These are phyloP conservation scores for Acacia melanoxylon DNA, from an alignment of 306 rosid species.

Conservation along the genomic window DNA sequence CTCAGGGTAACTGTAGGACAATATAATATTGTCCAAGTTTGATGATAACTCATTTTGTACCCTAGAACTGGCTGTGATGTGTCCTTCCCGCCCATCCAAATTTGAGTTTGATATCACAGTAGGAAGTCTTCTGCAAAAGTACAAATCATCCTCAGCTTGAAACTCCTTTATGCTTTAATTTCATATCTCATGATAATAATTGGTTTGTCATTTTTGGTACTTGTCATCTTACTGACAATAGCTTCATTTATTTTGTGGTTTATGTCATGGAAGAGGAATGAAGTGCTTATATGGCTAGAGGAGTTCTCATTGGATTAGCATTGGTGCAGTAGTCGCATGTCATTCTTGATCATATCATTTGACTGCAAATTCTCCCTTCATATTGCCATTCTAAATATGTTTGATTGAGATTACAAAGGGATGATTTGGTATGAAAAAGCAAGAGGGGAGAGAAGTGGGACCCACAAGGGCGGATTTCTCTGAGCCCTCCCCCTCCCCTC, in stretches of 20 bases:
- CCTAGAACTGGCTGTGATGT: not conserved
- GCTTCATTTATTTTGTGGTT: conserved; percentile 29
- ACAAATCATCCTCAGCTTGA: not conserved
- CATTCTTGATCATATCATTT: not conserved
- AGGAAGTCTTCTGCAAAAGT: not conserved
- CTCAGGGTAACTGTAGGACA: not conserved
- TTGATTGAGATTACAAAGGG: conserved; percentile 19
- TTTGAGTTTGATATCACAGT: not conserved
- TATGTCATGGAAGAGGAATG: conserved; percentile 74
- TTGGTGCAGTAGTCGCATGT: not conserved
- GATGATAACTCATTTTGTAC: not conserved
- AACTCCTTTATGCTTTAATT: not conserved
- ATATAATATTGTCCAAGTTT: not conserved
- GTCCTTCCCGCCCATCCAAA: not conserved
- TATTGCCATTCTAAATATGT: not conserved
- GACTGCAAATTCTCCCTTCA: not conserved
- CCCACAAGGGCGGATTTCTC: not conserved
- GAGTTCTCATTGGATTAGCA: conserved; percentile 71
- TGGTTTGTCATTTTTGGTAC: not conserved
- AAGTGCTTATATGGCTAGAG: conserved; percentile 84
- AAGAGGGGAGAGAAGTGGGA: not conserved
- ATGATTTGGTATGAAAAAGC: not conserved
- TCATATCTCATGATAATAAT: not conserved
- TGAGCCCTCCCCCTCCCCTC: not conserved
- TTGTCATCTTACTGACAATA: conserved; percentile 21